Evolutionary conservation across 23 red algal species (phyloP).

Genomic region (Gracilaria gracilis): DNA sequence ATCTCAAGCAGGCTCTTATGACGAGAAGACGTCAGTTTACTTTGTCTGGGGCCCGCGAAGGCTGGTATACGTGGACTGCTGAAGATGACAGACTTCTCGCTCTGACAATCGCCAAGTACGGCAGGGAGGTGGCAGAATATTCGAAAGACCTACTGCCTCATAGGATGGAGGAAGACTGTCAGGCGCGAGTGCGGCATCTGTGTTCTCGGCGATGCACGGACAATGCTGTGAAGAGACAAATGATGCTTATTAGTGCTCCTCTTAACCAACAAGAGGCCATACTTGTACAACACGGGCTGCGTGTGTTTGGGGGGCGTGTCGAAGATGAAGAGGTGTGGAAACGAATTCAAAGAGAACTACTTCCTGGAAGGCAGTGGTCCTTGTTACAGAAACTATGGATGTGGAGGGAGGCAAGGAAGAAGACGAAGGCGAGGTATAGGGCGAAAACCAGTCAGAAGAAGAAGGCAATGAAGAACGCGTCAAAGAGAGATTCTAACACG

Average conservation of each 20-base stretch:
- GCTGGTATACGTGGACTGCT: conserved; percentile 50
- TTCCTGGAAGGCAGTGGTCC: conserved; percentile 53
- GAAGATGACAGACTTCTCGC: conserved; percentile 60
- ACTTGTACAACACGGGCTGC: conserved; percentile 30
- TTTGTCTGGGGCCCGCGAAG: background rate
- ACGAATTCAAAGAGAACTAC: conserved; percentile 53
- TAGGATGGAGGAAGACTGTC: conserved; percentile 51
- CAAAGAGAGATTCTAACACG: background rate
- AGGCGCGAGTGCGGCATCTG: conserved; percentile 45
- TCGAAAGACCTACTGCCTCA: conserved; percentile 65
- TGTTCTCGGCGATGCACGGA: conserved; percentile 64
- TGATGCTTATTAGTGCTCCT: conserved; percentile 41
- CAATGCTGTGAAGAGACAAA: conserved; percentile 70
- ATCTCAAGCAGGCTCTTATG: conserved; percentile 33
- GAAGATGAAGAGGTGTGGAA: conserved; percentile 46
- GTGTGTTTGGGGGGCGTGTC: conserved; percentile 13
- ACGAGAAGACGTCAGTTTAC: conserved; percentile 38
- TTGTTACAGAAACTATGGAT: conserved; percentile 64
- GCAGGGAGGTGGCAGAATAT: conserved; percentile 43
- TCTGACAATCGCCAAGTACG: conserved; percentile 62
- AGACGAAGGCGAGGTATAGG: conserved; percentile 59
- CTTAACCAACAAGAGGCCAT: conserved; percentile 38
- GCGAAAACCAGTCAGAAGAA: conserved; percentile 42
- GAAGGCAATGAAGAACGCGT: conserved; percentile 12
- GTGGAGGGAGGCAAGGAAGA: conserved; percentile 51